phyloP scores from a whole-genome alignment of 129 eudicot genomes.

The Escallonia herrerae region DNA sequence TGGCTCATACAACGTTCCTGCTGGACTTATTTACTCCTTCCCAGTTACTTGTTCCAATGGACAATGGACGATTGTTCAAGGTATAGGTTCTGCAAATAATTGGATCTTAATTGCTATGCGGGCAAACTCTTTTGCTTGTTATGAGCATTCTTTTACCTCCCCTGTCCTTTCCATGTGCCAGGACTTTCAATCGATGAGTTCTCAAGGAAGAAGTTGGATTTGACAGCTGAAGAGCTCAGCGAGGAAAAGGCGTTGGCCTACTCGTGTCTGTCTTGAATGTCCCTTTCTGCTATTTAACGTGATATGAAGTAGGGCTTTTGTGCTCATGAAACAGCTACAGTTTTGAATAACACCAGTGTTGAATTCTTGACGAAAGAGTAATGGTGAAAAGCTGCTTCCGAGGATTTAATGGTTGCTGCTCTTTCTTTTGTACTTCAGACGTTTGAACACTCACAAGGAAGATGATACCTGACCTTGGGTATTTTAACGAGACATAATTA shows the following conservation, averaged over 20 bases:
- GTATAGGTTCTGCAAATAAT: constrained; percentile 23
- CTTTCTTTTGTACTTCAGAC: neutral
- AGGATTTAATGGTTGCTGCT: neutral
- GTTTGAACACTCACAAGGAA: no score
- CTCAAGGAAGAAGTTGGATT: constrained; percentile 92
- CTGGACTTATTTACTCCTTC: constrained; percentile 97
- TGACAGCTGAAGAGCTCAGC: constrained; percentile 77
- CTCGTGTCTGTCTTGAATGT: constrained; percentile 73
- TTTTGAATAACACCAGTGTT: constrained; percentile 41
- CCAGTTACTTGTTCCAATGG: constrained; percentile 94
- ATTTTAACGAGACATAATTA: no score
- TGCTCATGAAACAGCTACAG: constrained; percentile 31
- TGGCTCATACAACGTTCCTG: constrained; percentile 96
- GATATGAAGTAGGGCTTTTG: constrained; percentile 11
- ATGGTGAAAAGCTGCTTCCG: constrained; percentile 30
- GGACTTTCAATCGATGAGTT: constrained; percentile 93
- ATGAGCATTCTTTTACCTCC: neutral
- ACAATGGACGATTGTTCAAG: constrained; percentile 96
- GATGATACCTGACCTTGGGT: no score
- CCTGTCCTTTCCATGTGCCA: constrained; percentile 5
- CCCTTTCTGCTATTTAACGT: neutral
- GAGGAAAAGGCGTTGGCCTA: constrained; percentile 95
- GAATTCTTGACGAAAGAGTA: constrained; percentile 14
- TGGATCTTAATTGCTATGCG: no score
- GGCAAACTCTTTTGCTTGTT: neutral